These are phyloP conservation scores for Lathyrus oleraceus DNA, from an alignment of 306 rosid species.

Conservation along the genomic window DNA sequence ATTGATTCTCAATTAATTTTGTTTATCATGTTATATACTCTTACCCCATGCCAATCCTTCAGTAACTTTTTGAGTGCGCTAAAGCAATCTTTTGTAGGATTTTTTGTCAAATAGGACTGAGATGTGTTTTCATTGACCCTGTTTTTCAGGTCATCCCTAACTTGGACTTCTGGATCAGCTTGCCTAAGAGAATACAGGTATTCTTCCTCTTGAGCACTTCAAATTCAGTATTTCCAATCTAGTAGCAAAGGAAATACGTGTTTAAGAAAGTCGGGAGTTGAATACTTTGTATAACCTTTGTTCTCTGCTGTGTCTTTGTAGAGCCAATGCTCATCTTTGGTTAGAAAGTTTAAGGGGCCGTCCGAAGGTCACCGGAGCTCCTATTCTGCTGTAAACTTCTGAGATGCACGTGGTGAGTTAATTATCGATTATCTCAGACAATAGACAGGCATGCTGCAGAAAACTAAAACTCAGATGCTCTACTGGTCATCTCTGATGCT, in stretches of 20 bases:
- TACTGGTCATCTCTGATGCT: slow-evolving; percentile 32
- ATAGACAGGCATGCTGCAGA: slow-evolving; percentile 38
- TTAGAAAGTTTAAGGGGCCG: slow-evolving; percentile 69
- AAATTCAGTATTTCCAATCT: slow-evolving; percentile 25
- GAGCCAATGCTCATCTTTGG: slow-evolving; percentile 59
- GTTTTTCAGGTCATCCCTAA: slow-evolving; percentile 73
- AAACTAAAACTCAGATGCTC: slow-evolving; percentile 34
- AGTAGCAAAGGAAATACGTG: slow-evolving; percentile 19
- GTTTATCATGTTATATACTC: slow-evolving; percentile 9
- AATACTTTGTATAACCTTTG: slow-evolving; percentile 19
- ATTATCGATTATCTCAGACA: slow-evolving; percentile 28
- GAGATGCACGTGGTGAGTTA: slow-evolving; percentile 46
- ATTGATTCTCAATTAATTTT: slow-evolving; percentile 20
- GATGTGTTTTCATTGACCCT: slow-evolving; percentile 33
- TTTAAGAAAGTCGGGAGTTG: slow-evolving; percentile 5
- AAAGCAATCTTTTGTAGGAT: slow-evolving; percentile 18
- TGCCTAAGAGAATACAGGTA: slow-evolving; percentile 76
- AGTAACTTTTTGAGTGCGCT: slow-evolving; percentile 13
- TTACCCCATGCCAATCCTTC: slow-evolving; percentile 28
- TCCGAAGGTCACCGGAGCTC: slow-evolving; percentile 71
- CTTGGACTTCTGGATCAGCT: slow-evolving; percentile 74
- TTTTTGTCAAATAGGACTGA: slow-evolving; percentile 24
- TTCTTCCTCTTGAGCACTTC: slow-evolving; percentile 35
- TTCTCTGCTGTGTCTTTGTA: slow-evolving; percentile 40
- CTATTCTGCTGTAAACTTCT: slow-evolving; percentile 84